phyloP scores from a whole-genome alignment of 371 early-diverging fungal species.

The Gilbertella persicaria region DNA sequence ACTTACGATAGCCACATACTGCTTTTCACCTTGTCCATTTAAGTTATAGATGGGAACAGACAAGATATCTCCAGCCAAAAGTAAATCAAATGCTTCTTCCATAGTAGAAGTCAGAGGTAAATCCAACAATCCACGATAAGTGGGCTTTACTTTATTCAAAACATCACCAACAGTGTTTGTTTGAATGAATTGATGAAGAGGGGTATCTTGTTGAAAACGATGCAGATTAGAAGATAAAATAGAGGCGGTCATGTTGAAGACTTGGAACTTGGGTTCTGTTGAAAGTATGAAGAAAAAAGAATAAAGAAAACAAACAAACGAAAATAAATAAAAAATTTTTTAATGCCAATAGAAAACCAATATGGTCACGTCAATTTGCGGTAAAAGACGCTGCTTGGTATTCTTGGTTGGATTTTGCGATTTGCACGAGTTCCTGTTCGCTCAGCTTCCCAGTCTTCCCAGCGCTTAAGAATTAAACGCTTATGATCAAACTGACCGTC shows the following conservation, averaged over 20 bases:
- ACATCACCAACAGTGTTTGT: slow-evolving; percentile 53
- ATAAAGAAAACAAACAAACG: slow-evolving; percentile 4
- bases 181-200: slow-evolving; percentile 37
- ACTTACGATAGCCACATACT: slow-evolving; percentile 59
- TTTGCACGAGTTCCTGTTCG: slow-evolving; percentile 44
- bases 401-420: slow-evolving; percentile 33
- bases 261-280: slow-evolving; percentile 4
- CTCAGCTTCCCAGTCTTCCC: slow-evolving; percentile 77
- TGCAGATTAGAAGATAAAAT: slow-evolving; percentile 6
- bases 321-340: neutral
- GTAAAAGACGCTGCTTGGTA: slow-evolving; percentile 18
- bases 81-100: slow-evolving; percentile 60
- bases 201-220: slow-evolving; percentile 4
- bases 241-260: slow-evolving; percentile 36
- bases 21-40: slow-evolving; percentile 22
- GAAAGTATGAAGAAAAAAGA: slow-evolving; percentile 1
- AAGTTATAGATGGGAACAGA: slow-evolving; percentile 61
- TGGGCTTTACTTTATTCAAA: slow-evolving; percentile 40
- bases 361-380: slow-evolving; percentile 6
- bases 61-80: slow-evolving; percentile 54
- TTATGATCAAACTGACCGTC: slow-evolving; percentile 72
- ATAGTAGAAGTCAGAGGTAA: slow-evolving; percentile 55
- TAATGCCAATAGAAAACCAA: neutral
- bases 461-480: slow-evolving; percentile 62
- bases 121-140: slow-evolving; percentile 47